These are phyloP conservation scores for Venturia asperata DNA, from an alignment of 2,329 filamentous ascomycete species.

Conservation along the genomic window DNA sequence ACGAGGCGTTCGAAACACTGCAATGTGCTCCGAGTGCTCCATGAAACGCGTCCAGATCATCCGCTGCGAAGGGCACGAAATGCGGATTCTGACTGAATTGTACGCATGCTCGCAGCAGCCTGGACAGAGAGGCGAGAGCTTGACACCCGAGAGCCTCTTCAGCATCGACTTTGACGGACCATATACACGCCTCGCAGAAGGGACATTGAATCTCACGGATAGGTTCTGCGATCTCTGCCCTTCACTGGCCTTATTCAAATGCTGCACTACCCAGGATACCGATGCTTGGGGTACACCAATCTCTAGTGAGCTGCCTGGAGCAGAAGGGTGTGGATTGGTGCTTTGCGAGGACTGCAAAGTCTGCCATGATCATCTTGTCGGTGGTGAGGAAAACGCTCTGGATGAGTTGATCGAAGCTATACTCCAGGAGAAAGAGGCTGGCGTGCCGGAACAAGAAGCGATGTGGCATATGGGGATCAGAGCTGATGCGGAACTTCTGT, in stretches of 20 bases:
- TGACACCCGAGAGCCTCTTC: neutral
- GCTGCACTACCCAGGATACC: conserved; percentile 7
- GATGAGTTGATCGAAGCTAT: conserved; percentile 11
- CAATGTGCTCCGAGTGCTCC: conserved; percentile 12
- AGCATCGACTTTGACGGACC: conserved; percentile 1
- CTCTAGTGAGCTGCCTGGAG: neutral
- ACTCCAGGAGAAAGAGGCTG: neutral
- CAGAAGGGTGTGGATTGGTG: conserved; percentile 11
- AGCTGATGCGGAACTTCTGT: conserved; percentile 13
- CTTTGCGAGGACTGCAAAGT: conserved; percentile 13
- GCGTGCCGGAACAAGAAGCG: neutral
- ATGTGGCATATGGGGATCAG: conserved; percentile 11
- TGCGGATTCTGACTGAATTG: neutral
- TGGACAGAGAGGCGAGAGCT: neutral
- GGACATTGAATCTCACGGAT: neutral
- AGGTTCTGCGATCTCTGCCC: conserved; percentile 15
- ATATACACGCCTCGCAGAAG: neutral
- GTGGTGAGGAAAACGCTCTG: neutral
- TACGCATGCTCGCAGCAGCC: neutral
- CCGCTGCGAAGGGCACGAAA: conserved; percentile 3
- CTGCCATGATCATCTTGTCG: neutral
- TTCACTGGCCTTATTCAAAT: conserved; percentile 6
- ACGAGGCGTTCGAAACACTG: neutral
- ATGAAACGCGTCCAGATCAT: conserved; percentile 11
- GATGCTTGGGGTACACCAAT: neutral